A percentile compares a stretch with the other conserved stretches of the same genome.
Conservation (phyloP, 805 yeast species). For the Teunomyces tritomae region DNA sequence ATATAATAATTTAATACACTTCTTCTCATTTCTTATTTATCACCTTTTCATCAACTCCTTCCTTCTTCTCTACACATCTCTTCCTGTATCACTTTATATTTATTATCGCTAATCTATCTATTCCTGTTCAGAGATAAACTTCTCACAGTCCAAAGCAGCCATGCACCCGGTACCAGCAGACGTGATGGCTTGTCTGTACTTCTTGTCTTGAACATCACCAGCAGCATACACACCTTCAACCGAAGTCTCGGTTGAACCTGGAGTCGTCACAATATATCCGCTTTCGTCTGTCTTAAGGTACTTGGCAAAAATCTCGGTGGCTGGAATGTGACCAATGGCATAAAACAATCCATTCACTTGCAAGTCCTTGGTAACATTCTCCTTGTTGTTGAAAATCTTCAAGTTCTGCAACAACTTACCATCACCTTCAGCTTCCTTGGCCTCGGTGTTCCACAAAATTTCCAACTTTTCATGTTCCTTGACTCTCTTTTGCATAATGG, state of each 20-base stretch:
- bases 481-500: constrained; percentile 95
- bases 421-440: constrained; percentile 90
- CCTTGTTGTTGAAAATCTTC: constrained; percentile 65
- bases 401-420: constrained; percentile 75
- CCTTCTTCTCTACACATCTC: neutral
- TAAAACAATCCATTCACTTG: constrained; percentile 90
- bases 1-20: neutral
- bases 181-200: constrained; percentile 97
- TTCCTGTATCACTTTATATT: neutral
- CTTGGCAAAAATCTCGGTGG: constrained; percentile 73
- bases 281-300: constrained; percentile 82
- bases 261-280: constrained; percentile 85
- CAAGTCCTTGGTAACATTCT: constrained; percentile 66
- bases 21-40: too few relatives aligned
- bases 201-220: constrained; percentile 97
- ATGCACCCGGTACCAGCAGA: constrained; percentile 99
- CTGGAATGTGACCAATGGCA: constrained; percentile 97
- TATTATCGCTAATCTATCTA: neutral
- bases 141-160: constrained; percentile 97
- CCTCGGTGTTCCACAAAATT: constrained; percentile 80
- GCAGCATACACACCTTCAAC: constrained; percentile 95
- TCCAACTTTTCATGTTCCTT: constrained; percentile 83
- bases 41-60: too few relatives aligned
- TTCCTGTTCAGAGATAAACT: constrained; percentile 61
- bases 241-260: constrained; percentile 86